phyloP scores from a whole-genome alignment of 1,284 basidiomycete genomes.

The Irpex sp. region DNA sequence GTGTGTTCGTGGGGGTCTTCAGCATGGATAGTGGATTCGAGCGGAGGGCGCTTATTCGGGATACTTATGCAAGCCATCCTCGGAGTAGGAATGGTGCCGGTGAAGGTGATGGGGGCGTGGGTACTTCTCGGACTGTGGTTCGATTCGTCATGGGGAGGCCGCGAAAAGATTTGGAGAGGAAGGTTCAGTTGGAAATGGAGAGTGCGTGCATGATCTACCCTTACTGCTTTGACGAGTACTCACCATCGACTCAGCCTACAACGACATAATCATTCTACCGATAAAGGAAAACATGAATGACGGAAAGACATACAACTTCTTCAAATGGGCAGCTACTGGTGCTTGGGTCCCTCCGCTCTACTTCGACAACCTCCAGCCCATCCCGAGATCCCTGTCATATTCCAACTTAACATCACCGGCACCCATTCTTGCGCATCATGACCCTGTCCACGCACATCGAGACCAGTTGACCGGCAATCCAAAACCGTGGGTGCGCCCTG shows the following conservation, averaged over 20 bases:
- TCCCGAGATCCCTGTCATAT: constrained; percentile 53
- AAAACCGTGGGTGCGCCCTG: constrained; percentile 72
- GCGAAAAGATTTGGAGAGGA: constrained; percentile 72
- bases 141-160: constrained; percentile 92
- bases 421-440: constrained; percentile 62
- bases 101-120: constrained; percentile 61
- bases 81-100: constrained; percentile 74
- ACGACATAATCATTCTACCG: constrained; percentile 86
- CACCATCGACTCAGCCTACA: constrained; percentile 61
- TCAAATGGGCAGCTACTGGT: constrained; percentile 86
- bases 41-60: constrained; percentile 85
- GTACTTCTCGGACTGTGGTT: constrained; percentile 86
- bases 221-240: constrained; percentile 4
- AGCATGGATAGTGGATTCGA: constrained; percentile 85
- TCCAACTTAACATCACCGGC: constrained; percentile 50
- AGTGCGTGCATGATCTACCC: constrained; percentile 47
- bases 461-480: constrained; percentile 43
- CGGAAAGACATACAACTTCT: constrained; percentile 84
- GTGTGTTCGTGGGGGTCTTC: constrained; percentile 90
- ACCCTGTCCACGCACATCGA: constrained; percentile 53
- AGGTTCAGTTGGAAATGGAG: constrained; percentile 89
- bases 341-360: constrained; percentile 88
- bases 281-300: constrained; percentile 89
- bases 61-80: constrained; percentile 85
- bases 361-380: constrained; percentile 27